Percentiles rank a stretch among this genome's conserved stretches.
Conservation (phyloP, 257 asterid genomes). For the Solanum clarkiae region DNA sequence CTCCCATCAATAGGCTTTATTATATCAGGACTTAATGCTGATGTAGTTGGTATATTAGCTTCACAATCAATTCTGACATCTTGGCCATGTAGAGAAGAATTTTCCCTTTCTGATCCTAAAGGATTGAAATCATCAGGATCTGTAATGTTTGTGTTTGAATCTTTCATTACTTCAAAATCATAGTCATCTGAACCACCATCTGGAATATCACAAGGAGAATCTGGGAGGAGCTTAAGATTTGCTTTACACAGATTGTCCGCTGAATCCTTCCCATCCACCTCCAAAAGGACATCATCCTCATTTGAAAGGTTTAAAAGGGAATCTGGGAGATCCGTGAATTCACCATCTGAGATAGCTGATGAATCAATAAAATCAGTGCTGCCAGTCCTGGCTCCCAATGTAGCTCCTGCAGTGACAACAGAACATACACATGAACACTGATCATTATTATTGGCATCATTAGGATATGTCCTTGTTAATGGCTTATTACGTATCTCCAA, state of each 20-base stretch:
- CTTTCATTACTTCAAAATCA: slow-evolving; percentile 17
- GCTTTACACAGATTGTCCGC: slow-evolving; percentile 20
- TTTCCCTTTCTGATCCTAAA: slow-evolving; percentile 16
- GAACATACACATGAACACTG: slow-evolving; percentile 18
- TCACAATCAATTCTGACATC: slow-evolving; percentile 21
- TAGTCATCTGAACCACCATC: slow-evolving; percentile 18
- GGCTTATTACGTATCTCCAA: slow-evolving; percentile 17
- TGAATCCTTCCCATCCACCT: slow-evolving; percentile 35
- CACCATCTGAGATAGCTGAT: slow-evolving; percentile 25
- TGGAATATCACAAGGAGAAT: slow-evolving; percentile 23
- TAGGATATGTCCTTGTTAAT: slow-evolving; percentile 16
- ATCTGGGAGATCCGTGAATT: slow-evolving; percentile 61
- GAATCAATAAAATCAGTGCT: slow-evolving; percentile 3
- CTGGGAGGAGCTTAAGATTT: slow-evolving; percentile 15
- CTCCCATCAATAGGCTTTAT: slow-evolving; percentile 33
- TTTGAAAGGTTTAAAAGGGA: slow-evolving; percentile 80
- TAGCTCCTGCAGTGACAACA: slow-evolving; percentile 10
- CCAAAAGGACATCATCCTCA: slow-evolving; percentile 58
- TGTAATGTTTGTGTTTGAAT: slow-evolving; percentile 16
- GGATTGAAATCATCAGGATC: slow-evolving; percentile 19
- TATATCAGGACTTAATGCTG: slow-evolving; percentile 25
- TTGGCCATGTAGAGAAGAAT: slow-evolving; percentile 11
- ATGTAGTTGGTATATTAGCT: slow-evolving; percentile 25
- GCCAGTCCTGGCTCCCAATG: slow-evolving; percentile 5
- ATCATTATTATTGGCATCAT: slow-evolving; percentile 24